Evolutionary conservation across 148 eudicot genomes (phyloP), one percentile per base, ranked within the genome.

Genomic region (Chenopodium quinoa): DNA sequence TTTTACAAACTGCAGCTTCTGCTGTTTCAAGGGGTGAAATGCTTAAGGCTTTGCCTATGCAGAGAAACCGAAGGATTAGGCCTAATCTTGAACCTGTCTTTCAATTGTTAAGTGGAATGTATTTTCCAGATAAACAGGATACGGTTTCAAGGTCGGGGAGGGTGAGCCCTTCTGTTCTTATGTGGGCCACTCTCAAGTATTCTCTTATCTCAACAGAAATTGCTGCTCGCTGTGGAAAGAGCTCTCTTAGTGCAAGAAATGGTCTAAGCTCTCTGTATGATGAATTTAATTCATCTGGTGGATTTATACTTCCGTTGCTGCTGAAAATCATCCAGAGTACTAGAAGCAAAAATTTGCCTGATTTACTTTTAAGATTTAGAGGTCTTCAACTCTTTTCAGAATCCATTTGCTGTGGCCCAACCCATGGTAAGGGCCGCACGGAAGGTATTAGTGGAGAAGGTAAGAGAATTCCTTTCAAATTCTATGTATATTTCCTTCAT

Each of bases 161-260:
- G 86, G 80, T 90, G 58, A 90, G 92, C 75, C 93, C 91, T 75
- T 88, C 94, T 40, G 76, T 91, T 78, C 82, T 96, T 64, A 84
- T 93, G 91, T 96, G 98, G 98, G 98, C 92, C 86, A 90, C 97
- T 17, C 91, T 96, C 7, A 96, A 91, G 87, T 94, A 96, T 83
- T 89, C 99, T 63, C 89, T 96, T 73, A 82, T 94, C 67, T 92
- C 97, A 70, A 89, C 95, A 29, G 99, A 96, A 86, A 91, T 96
- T 84, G 92, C 99, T n/a, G 90, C 98, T 81, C 97, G 98, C 27
- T 86, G 92, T 27, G 81, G 87, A 67, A 90, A 82, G 83, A 81
- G 80, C 74, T 80, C 88, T 67, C 62, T 87, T 80, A 68, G 85
- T 75, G 86, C 93, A 75, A 85, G 87, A 83, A 84, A 82, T 77